These are phyloP conservation scores for Botrytis hyacinthi DNA, from an alignment of 2,329 filamentous ascomycete genomes.

Conservation along the genomic window DNA sequence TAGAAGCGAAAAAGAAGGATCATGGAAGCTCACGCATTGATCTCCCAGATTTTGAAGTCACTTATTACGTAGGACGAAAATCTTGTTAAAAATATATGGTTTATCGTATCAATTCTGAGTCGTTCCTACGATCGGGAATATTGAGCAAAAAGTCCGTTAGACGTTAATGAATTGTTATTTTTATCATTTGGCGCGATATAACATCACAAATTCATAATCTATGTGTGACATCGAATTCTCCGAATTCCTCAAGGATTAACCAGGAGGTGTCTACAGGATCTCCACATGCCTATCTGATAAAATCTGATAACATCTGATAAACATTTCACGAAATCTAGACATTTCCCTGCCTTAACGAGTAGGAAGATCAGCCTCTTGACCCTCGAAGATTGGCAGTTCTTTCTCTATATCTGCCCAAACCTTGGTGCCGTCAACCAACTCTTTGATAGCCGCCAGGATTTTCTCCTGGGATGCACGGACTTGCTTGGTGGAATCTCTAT, in stretches of 20 bases:
- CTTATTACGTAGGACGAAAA: background rate
- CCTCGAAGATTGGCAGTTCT: slow-evolving; percentile 80
- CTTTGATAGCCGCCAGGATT: slow-evolving; percentile 68
- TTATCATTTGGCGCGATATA: background rate
- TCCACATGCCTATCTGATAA: slow-evolving; percentile 7
- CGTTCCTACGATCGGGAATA: background rate
- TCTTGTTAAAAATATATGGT: background rate
- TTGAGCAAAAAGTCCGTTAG: background rate
- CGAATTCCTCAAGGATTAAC: slow-evolving; percentile 1
- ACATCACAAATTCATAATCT: background rate
- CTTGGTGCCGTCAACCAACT: slow-evolving; percentile 51
- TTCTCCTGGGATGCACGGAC: slow-evolving; percentile 80
- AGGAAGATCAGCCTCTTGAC: slow-evolving; percentile 55
- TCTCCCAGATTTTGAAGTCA: background rate
- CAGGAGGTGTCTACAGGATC: background rate
- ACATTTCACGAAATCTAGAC: background rate
- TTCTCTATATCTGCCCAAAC: slow-evolving; percentile 67
- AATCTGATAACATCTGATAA: background rate
- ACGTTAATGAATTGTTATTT: background rate
- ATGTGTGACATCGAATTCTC: background rate
- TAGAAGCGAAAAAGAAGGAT: slow-evolving; percentile 4
- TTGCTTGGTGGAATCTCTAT: slow-evolving; percentile 87
- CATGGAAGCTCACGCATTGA: background rate
- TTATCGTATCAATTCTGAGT: background rate
- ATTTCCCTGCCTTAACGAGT: slow-evolving; percentile 22